These are phyloP conservation scores for Aurantiochytrium sp. DNA, from an alignment of 108 stramenopile species.

Conservation along the genomic window DNA sequence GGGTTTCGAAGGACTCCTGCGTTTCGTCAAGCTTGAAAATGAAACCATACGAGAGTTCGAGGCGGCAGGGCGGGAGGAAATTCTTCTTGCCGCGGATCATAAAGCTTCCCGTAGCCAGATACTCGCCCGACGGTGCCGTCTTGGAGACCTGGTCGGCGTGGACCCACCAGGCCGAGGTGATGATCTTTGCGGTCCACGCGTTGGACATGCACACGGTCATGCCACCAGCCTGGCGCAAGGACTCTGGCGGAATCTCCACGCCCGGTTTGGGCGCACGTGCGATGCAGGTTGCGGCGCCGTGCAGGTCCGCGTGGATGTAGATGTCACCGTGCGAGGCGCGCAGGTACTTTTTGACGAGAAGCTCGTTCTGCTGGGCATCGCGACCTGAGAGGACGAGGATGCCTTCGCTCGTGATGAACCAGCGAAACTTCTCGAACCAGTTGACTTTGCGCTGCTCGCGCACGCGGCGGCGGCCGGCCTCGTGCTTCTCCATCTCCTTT, in stretches of 20 bases:
- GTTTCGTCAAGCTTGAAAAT: conserved; percentile 82
- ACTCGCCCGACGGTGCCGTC: conserved; percentile 92
- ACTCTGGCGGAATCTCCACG: conserved; percentile 67
- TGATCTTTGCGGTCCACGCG: conserved; percentile 82
- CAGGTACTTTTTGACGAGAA: conserved; percentile 82
- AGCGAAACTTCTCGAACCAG: conserved; percentile 96
- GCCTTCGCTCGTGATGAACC: conserved; percentile 90
- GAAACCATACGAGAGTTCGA: conserved; percentile 91
- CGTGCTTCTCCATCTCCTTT: conserved; percentile 40
- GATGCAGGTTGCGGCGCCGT: conserved; percentile 87
- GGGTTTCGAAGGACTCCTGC: neutral
- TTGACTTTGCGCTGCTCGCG: conserved; percentile 65
- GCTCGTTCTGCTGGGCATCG: conserved; percentile 93
- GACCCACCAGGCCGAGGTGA: conserved; percentile 88
- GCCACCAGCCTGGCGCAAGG: conserved; percentile 76
- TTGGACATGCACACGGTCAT: conserved; percentile 82
- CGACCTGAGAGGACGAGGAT: conserved; percentile 83
- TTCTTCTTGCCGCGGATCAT: conserved; percentile 96
- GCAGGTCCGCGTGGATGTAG: conserved; percentile 93
- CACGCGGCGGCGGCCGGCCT: conserved; percentile 29
- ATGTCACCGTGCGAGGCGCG: conserved; percentile 77
- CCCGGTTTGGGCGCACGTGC: conserved; percentile 50
- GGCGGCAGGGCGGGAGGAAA: conserved; percentile 74
- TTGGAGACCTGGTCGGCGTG: conserved; percentile 88
- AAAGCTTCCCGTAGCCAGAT: conserved; percentile 87